Evolutionary conservation across 129 eudicot species (phyloP).

Genomic region (Pulicaria dysenterica): DNA sequence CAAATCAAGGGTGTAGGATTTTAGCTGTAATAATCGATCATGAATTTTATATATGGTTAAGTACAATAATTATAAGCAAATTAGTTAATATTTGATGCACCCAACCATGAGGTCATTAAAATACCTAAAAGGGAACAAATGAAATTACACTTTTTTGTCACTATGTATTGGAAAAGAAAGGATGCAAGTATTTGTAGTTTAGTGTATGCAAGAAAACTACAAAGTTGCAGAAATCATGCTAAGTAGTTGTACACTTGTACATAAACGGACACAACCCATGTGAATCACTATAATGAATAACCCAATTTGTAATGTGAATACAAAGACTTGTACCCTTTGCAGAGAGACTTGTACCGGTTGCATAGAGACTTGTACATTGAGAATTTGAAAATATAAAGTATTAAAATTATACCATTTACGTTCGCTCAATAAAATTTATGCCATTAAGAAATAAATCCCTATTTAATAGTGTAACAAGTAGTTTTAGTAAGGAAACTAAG

Average conservation of each 20-base stretch:
- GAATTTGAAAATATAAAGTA: too few species aligned
- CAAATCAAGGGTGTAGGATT: neutral
- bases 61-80: neutral
- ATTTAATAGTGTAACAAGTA: too few species aligned
- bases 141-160: conserved; percentile 14
- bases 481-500: too few species aligned
- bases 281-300: conserved; percentile 12
- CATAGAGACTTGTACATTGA: conserved; percentile 9
- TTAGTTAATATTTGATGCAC: neutral
- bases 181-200: neutral
- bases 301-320: conserved; percentile 22
- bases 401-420: too few species aligned
- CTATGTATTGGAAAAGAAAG: neutral
- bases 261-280: conserved; percentile 33
- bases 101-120: conserved; percentile 22
- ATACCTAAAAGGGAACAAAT: conserved; percentile 7
- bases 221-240: conserved; percentile 24
- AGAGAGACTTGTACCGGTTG: conserved; percentile 9
- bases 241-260: conserved; percentile 19
- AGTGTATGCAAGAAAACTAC: conserved; percentile 29
- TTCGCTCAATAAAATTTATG: too few species aligned
- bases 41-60: conserved; percentile 1
- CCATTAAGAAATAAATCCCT: too few species aligned
- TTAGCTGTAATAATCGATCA: neutral
- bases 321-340: conserved; percentile 1